Percentiles rank a stretch among this genome's conserved stretches.
Evolutionary conservation across 257 asterid genomes (phyloP).

Genomic region (Asclepias syriaca): DNA sequence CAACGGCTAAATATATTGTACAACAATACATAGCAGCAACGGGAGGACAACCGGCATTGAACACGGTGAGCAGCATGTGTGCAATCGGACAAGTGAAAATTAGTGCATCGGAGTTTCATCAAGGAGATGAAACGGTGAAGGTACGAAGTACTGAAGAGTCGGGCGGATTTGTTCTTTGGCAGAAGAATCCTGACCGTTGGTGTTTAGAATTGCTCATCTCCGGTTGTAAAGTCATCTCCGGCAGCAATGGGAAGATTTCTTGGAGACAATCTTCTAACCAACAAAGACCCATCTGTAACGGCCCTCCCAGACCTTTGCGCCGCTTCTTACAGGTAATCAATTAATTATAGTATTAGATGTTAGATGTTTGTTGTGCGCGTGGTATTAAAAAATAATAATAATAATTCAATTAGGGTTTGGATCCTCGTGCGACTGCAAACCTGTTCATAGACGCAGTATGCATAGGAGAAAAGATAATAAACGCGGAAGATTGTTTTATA

Average conservation of each 20-base stretch:
- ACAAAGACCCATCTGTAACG: slow-evolving; percentile 61
- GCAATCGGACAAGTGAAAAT: slow-evolving; percentile 73
- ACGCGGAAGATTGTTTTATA: slow-evolving; percentile 82
- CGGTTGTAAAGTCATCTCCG: slow-evolving; percentile 85
- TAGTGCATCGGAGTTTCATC: slow-evolving; percentile 76
- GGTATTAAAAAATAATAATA: no score
- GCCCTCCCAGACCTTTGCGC: slow-evolving; percentile 74
- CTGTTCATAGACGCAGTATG: slow-evolving; percentile 82
- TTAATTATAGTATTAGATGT: no score
- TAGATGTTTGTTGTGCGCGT: no score
- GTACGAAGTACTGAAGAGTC: slow-evolving; percentile 61
- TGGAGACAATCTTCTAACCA: slow-evolving; percentile 96
- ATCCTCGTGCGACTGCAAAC: slow-evolving; percentile 68
- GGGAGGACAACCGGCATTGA: slow-evolving; percentile 77
- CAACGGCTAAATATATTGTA: slow-evolving; percentile 87
- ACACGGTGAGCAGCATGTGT: slow-evolving; percentile 67
- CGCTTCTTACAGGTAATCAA: slow-evolving; percentile 63
- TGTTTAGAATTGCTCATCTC: slow-evolving; percentile 66
- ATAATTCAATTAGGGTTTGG: slow-evolving; percentile 35
- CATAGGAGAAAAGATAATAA: slow-evolving; percentile 84
- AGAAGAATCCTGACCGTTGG: slow-evolving; percentile 80
- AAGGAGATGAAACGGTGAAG: slow-evolving; percentile 68
- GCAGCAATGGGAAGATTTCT: slow-evolving; percentile 65
- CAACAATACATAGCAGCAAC: slow-evolving; percentile 87
- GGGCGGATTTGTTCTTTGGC: slow-evolving; percentile 93